Base-by-base conservation (phyloP, 2,329 filamentous ascomycete species). In the Talaromyces funiculosus region DNA sequence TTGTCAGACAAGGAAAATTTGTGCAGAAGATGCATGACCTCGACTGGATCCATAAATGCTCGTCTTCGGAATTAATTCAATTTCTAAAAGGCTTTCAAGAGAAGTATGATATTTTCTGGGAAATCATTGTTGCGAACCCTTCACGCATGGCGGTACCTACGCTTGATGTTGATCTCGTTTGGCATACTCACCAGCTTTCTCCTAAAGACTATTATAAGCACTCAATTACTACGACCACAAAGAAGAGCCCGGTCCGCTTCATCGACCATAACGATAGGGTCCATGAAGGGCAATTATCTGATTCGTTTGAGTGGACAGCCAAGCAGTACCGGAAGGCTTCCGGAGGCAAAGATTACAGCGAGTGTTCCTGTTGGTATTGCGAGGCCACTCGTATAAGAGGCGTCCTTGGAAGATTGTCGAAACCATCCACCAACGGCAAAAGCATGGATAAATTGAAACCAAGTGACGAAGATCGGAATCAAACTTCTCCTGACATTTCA, bases 21-120 rank as follows among this genome's bases (percentile, higher is more conserved):
- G 69, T 77, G 18, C 70, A 75, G 45, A 78, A 93, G 75, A 93
- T 93, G 89, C 80, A 83, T 64, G 81, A 82, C 64, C 84, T 92
- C 40, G 88, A 92, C 72, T 94, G 89, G 90, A 77, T 92, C 1
- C 89, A 90, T 70, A 89, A 86, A 20, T 89, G 89, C 0, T 79
- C 85, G 0, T 81, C 86, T 0, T 74, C 75, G 3, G 76, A 31
- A 9, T 18, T 54, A 18, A 14, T 38, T 4, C 18, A 81, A 0
- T 92, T 88, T 0, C 88, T 90, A 81, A 33, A 12, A 12, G 9
- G 31, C 12, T 9, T 33, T 33, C 64, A 72, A 0, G 81, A 89
- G 0, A 91, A 80, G 78, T 69, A 80, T 74, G 1, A 63, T 14
- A 78, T 82, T 14, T 78, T 84, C 16, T 68, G 76, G 20, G 57